phyloP scores from a whole-genome alignment of 2,329 filamentous ascomycete species.

The Verticillium albo-atrum region DNA sequence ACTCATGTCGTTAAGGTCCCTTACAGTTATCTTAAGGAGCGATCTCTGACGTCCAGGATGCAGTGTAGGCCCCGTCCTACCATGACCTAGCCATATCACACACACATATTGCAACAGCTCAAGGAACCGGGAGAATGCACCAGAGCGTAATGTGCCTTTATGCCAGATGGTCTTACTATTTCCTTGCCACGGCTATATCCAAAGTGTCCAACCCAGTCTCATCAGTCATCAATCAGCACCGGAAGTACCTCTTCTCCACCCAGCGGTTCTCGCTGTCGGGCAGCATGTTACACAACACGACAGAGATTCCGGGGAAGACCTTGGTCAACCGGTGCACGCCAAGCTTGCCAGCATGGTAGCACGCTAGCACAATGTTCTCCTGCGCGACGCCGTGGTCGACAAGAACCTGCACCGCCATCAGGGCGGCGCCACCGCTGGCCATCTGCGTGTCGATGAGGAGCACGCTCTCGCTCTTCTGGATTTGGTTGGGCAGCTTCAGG shows the following conservation, averaged over 20 bases:
- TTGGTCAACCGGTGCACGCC: slow-evolving; percentile 81
- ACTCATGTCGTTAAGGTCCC: too few relatives aligned
- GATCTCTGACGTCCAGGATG: too few relatives aligned
- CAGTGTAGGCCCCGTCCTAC: too few relatives aligned
- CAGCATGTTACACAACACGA: slow-evolving; percentile 80
- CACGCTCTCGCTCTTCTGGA: slow-evolving; percentile 72
- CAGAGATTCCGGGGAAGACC: slow-evolving; percentile 82
- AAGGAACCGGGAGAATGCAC: too few relatives aligned
- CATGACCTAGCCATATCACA: too few relatives aligned
- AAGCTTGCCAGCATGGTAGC: slow-evolving; percentile 81
- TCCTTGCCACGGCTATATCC: neutral
- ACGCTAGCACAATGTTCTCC: slow-evolving; percentile 84
- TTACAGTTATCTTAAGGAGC: too few relatives aligned
- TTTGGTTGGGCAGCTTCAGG: slow-evolving; percentile 70
- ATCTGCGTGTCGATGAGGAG: slow-evolving; percentile 91
- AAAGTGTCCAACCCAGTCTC: neutral
- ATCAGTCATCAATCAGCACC: slow-evolving; percentile 53
- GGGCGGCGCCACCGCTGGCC: slow-evolving; percentile 75
- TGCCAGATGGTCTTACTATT: neutral
- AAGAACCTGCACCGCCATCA: slow-evolving; percentile 96
- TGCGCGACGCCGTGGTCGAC: slow-evolving; percentile 88
- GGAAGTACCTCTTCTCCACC: slow-evolving; percentile 86
- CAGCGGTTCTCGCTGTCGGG: slow-evolving; percentile 81
- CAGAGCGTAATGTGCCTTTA: too few relatives aligned
- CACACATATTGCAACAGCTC: too few relatives aligned